Evolutionary conservation across 257 asterid genomes (phyloP).

Genomic region (Prunella vulgaris): DNA sequence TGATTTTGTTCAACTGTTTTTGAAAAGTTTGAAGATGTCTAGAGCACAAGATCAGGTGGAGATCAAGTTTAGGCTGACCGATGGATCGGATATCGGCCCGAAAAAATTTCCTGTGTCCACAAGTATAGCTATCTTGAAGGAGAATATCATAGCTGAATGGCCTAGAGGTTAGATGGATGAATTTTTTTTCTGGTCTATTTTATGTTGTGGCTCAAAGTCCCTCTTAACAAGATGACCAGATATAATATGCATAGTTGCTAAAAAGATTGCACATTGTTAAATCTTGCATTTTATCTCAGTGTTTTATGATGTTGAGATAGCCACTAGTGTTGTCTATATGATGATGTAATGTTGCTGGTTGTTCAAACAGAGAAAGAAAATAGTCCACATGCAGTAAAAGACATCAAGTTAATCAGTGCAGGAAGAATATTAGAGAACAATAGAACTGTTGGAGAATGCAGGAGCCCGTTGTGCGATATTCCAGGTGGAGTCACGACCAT

Average conservation of each 20-base stretch:
- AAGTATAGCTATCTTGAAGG: conserved; percentile 78
- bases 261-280: neutral
- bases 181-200: no score
- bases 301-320: neutral
- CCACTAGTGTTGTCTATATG: neutral
- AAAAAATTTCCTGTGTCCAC: conserved; percentile 59
- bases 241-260: no score
- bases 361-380: conserved; percentile 64
- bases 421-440: conserved; percentile 86
- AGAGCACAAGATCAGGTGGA: conserved; percentile 72
- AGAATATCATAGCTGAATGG: conserved; percentile 81
- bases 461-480: conserved; percentile 66
- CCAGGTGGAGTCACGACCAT: conserved; percentile 85
- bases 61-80: conserved; percentile 85
- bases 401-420: conserved; percentile 71
- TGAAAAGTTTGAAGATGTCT: conserved; percentile 42
- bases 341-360: neutral
- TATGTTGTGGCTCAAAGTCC: no score
- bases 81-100: conserved; percentile 91
- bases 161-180: conserved; percentile 69
- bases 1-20: conserved; percentile 19
- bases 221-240: no score
- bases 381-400: conserved; percentile 67
- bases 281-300: neutral
- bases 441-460: conserved; percentile 70